phyloP scores from a whole-genome alignment of 2,329 filamentous ascomycete genomes.

The Aspergillus sp. region DNA sequence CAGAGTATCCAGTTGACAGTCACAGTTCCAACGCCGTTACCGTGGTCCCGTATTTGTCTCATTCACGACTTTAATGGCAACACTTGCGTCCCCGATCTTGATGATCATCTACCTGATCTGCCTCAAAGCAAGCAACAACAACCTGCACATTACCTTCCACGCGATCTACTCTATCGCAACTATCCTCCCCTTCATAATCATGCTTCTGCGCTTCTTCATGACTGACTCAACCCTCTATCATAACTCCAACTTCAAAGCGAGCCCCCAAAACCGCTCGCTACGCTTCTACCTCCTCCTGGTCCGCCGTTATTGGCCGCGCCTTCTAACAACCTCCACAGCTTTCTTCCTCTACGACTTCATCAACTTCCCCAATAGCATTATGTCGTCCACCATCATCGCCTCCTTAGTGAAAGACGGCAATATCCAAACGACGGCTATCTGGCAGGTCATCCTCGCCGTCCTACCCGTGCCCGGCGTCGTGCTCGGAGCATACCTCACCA shows the following conservation, averaged over 20 bases:
- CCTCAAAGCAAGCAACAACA: slow-evolving; percentile 36
- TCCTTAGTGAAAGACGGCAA: slow-evolving; percentile 32
- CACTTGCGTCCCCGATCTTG: slow-evolving; percentile 32
- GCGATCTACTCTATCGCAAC: slow-evolving; percentile 34
- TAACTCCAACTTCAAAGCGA: slow-evolving; percentile 31
- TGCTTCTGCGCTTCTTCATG: slow-evolving; percentile 37
- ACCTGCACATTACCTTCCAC: slow-evolving; percentile 31
- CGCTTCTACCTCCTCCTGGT: slow-evolving; percentile 26
- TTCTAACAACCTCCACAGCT: slow-evolving; percentile 33
- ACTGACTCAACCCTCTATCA: slow-evolving; percentile 34
- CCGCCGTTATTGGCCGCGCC: slow-evolving; percentile 28
- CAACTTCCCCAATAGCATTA: slow-evolving; percentile 40
- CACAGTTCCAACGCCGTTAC: slow-evolving; percentile 24
- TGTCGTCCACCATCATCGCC: slow-evolving; percentile 36
- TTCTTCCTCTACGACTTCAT: slow-evolving; percentile 41
- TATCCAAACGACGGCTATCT: slow-evolving; percentile 34
- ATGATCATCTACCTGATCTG: slow-evolving; percentile 38
- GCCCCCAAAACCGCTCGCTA: slow-evolving; percentile 21
- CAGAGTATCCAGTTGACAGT: not conserved
- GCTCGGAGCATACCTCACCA: slow-evolving; percentile 34
- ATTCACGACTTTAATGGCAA: slow-evolving; percentile 39
- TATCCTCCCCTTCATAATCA: slow-evolving; percentile 32
- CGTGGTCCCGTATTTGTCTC: slow-evolving; percentile 37
- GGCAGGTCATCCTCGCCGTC: slow-evolving; percentile 35
- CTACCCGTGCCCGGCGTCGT: slow-evolving; percentile 36